Conservation (phyloP, 495 filamentous ascomycete genomes). For the Opeltia flavorubescens region DNA sequence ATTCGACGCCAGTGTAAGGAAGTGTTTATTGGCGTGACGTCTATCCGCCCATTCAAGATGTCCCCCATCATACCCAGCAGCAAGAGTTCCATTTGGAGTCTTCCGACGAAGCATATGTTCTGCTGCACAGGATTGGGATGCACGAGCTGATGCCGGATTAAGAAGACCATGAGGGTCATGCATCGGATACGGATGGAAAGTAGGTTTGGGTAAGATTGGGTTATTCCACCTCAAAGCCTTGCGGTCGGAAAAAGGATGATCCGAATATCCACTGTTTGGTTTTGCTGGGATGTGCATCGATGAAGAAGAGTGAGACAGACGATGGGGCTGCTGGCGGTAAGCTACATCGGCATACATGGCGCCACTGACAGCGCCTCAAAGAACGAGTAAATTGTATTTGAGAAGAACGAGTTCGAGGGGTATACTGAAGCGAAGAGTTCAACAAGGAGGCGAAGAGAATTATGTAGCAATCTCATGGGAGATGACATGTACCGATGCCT, state of each 20-base stretch:
- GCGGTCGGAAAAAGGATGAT: background rate
- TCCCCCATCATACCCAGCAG: constrained; percentile 87
- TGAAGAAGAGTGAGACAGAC: constrained; percentile 1
- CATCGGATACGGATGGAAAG: background rate
- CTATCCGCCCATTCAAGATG: constrained; percentile 59
- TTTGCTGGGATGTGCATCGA: background rate
- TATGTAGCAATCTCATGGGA: background rate
- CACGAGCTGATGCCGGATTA: background rate
- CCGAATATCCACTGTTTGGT: background rate
- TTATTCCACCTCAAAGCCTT: background rate
- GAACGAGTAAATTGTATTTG: too few relatives aligned
- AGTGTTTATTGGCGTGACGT: constrained; percentile 74
- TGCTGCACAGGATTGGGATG: constrained; percentile 9
- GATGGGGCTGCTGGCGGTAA: constrained; percentile 11
- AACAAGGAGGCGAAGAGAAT: background rate
- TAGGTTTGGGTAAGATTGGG: background rate
- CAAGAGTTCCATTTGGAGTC: constrained; percentile 84
- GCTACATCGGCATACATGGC: constrained; percentile 14
- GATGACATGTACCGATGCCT: background rate
- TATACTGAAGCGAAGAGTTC: background rate
- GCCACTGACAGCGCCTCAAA: background rate
- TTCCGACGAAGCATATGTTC: constrained; percentile 86
- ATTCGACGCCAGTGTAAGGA: constrained; percentile 53
- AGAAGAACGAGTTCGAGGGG: background rate
- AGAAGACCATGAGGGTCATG: background rate